Conservation (phyloP, 208 protist genomes). For the Trypanosoma scelopori region DNA sequence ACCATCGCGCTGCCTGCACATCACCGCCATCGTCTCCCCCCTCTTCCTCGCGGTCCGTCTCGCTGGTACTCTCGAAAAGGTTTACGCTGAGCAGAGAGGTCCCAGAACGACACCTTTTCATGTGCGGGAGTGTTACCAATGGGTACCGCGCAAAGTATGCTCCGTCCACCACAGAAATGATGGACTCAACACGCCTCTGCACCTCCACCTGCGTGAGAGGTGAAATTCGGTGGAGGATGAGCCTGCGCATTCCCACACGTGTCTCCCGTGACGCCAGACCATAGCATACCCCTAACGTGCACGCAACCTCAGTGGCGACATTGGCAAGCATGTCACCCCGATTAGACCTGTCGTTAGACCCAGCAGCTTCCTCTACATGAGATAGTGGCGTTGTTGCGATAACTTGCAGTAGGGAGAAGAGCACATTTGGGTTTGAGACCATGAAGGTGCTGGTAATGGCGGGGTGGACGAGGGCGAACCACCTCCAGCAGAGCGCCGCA, state of each 20-base stretch:
- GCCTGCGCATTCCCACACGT: slow-evolving; percentile 27
- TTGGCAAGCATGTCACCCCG: not conserved
- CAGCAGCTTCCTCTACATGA: not conserved
- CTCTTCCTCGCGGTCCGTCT: slow-evolving; percentile 8
- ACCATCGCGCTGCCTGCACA: not conserved
- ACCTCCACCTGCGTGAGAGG: slow-evolving; percentile 32
- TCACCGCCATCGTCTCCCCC: not conserved
- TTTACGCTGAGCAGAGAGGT: not conserved
- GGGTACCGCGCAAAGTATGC: slow-evolving; percentile 44
- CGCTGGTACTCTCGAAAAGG: not conserved
- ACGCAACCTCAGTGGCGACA: slow-evolving; percentile 15
- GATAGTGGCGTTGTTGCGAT: slow-evolving; percentile 9
- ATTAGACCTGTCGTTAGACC: not conserved
- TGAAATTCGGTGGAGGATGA: slow-evolving; percentile 30
- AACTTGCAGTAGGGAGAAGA: slow-evolving; percentile 9
- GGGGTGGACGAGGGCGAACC: slow-evolving; percentile 46
- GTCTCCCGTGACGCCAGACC: slow-evolving; percentile 22
- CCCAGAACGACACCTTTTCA: not conserved
- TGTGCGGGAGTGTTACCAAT: not conserved
- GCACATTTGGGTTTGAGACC: slow-evolving; percentile 13
- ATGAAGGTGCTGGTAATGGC: slow-evolving; percentile 17
- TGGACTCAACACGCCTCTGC: slow-evolving; percentile 4
- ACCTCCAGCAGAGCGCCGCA: slow-evolving; percentile 51
- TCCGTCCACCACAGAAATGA: slow-evolving; percentile 22
- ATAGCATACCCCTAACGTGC: slow-evolving; percentile 22